Base-by-base conservation (phyloP, 1,284 basidiomycete genomes). In the Rhizoctonia solani region DNA sequence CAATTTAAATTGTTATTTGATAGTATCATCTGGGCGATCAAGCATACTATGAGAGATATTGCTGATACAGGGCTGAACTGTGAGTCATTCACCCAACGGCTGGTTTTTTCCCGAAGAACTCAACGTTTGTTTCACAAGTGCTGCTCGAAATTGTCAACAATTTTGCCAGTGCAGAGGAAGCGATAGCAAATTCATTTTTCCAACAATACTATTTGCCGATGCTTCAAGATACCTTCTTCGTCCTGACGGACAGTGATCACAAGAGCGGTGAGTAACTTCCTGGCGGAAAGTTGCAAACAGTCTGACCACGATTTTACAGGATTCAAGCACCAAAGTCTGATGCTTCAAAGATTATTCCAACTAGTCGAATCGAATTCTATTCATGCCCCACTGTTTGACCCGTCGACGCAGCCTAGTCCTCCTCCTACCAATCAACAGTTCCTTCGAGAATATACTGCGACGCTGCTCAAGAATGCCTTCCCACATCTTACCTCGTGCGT, bases 1-100 rank as follows among this genome's bases (percentile, higher is more conserved):
- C 92, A 97, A 79, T 99, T 99, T 85, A 98, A 98, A 81, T 81
- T 99, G 69, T 92, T 97, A 77, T 98, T 98, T 87, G 97, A 99
- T 78, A 95, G 94, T 72, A 92, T 98, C 72, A 92, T 98, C 63
- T 99, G 97, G 97, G 96, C 95, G 13, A 97, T 99, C 83, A 99
- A 99, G 80, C 97, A 99, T 81, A 98, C 95, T 16, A 97, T 98
- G 93, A 88, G 97, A 66, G 97, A 99, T 79, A 98, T 99, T 73
- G 93, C 95, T 27, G 97, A 99, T 77, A 93, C 89, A 37, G 96
- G 96, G 61, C 77, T 98, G 70, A 93, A 90, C 76, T 77, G 93
- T 94, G 78, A 66, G 89, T 82, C 37, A 54, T 44, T 29, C 14
- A 4, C 39, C n/a, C 23, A 32, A 5, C 32, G 53, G n/a, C 11